phyloP scores from a whole-genome alignment of 2,329 filamentous ascomycete genomes.

The Phyllosticta ampelicida region DNA sequence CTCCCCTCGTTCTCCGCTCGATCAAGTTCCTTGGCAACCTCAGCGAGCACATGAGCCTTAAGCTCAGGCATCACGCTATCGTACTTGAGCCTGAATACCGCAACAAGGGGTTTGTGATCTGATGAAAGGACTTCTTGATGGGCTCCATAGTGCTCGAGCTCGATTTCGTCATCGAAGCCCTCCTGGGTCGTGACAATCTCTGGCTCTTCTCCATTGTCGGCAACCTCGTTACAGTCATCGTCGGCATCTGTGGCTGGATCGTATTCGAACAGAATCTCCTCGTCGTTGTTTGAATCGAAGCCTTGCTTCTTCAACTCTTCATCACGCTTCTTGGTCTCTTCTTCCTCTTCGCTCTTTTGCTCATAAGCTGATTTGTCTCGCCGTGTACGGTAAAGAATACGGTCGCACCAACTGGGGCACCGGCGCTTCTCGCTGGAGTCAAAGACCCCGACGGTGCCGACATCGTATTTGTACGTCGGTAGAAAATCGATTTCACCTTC shows the following conservation, averaged over 20 bases:
- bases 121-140: conserved; percentile 86
- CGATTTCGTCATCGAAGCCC: conserved; percentile 44
- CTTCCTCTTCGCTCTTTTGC: conserved; percentile 50
- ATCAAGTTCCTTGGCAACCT: conserved; percentile 80
- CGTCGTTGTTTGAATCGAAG: conserved; percentile 63
- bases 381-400: conserved; percentile 75
- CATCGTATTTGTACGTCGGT: conserved; percentile 95
- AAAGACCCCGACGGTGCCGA: conserved; percentile 84
- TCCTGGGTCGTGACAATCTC: conserved; percentile 48
- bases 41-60: conserved; percentile 72
- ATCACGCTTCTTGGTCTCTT: conserved; percentile 59
- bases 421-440: conserved; percentile 92
- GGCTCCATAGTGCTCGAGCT: conserved; percentile 63
- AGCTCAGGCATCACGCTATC: conserved; percentile 77
- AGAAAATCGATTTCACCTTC: conserved; percentile 83
- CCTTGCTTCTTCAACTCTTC: conserved; percentile 77
- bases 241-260: conserved; percentile 67
- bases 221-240: conserved; percentile 45
- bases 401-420: conserved; percentile 93
- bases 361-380: conserved; percentile 59
- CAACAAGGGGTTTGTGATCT: conserved; percentile 86
- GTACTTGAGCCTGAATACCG: conserved; percentile 74
- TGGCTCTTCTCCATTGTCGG: conserved; percentile 37
- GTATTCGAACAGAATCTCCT: conserved; percentile 81
- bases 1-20: conserved; percentile 84